Percentiles rank a stretch among this genome's conserved stretches.
These are phyloP conservation scores for Ganoderma leucocontextum DNA, from an alignment of 1,284 basidiomycete species.

Conservation along the genomic window DNA sequence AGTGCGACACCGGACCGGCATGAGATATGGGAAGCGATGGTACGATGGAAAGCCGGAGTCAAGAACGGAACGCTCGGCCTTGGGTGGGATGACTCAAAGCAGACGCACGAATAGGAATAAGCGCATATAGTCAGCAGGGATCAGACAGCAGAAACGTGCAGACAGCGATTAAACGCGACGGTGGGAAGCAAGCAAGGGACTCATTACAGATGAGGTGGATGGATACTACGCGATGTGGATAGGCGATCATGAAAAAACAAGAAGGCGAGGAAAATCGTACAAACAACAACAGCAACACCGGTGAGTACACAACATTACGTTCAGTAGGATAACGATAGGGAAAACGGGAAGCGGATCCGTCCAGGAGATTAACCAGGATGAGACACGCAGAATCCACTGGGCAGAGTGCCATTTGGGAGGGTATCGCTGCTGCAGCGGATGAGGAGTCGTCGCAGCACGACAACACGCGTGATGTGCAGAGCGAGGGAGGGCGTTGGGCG, in stretches of 20 bases:
- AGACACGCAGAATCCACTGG: not conserved
- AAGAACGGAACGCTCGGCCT: not conserved
- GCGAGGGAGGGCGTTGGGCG: not conserved
- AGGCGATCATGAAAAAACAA: not conserved
- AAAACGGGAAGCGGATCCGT: slow-evolving; percentile 3
- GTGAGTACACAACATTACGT: slow-evolving; percentile 28
- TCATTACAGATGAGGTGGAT: not conserved
- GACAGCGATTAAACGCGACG: not conserved
- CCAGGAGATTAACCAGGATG: slow-evolving; percentile 2
- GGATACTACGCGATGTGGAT: not conserved
- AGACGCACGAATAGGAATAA: not conserved
- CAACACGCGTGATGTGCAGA: not conserved
- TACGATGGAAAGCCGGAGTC: not conserved
- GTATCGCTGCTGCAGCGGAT: no score
- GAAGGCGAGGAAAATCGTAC: not conserved
- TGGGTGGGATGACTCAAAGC: not conserved
- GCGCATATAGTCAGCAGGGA: slow-evolving; percentile 1
- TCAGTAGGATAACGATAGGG: not conserved
- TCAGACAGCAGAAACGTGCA: not conserved
- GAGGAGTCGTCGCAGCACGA: not conserved
- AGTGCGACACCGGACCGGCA: not conserved
- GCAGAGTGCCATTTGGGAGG: not conserved
- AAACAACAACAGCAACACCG: not conserved
- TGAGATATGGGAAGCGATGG: not conserved
- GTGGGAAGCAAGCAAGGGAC: not conserved